Percentiles rank a stretch among this genome's conserved stretches.
These are phyloP conservation scores for Plasmodium malariae DNA, from an alignment of 169 alveolate genomes.

Conservation along the genomic window DNA sequence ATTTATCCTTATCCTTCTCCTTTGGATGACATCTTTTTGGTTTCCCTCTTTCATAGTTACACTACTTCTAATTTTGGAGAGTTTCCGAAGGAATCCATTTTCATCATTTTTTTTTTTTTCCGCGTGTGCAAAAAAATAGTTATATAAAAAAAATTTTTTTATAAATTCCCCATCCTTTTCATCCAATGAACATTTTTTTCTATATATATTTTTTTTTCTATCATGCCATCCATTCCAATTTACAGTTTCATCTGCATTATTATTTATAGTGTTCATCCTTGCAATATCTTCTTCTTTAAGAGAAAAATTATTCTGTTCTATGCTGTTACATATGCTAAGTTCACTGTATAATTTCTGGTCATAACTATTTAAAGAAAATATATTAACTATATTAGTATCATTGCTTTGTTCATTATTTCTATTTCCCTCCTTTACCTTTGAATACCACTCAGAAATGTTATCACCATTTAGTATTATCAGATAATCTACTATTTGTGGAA, in stretches of 20 bases:
- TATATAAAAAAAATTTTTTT: constrained; percentile 19
- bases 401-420: not conserved
- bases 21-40: not conserved
- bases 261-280: no score
- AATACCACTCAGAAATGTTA: constrained; percentile 38
- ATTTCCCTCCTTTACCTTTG: not conserved
- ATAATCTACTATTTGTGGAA: constrained; percentile 18
- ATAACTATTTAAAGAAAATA: no score
- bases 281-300: no score
- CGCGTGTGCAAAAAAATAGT: constrained; percentile 11
- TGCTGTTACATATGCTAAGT: no score
- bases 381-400: not conserved
- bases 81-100: constrained; percentile 12
- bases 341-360: no score
- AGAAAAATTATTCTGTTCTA: no score
- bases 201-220: not conserved
- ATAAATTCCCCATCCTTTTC: constrained; percentile 33
- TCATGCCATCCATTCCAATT: no score
- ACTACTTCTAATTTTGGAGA: not conserved
- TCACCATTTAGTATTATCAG: constrained; percentile 29
- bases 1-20: constrained; percentile 3
- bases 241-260: no score
- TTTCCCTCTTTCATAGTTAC: not conserved
- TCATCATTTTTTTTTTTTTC: constrained; percentile 9
- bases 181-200: constrained; percentile 2